A percentile compares a stretch with the other conserved stretches of the same genome.
Conservation (phyloP, 1,284 basidiomycete genomes). For the Malassezia psittaci region DNA sequence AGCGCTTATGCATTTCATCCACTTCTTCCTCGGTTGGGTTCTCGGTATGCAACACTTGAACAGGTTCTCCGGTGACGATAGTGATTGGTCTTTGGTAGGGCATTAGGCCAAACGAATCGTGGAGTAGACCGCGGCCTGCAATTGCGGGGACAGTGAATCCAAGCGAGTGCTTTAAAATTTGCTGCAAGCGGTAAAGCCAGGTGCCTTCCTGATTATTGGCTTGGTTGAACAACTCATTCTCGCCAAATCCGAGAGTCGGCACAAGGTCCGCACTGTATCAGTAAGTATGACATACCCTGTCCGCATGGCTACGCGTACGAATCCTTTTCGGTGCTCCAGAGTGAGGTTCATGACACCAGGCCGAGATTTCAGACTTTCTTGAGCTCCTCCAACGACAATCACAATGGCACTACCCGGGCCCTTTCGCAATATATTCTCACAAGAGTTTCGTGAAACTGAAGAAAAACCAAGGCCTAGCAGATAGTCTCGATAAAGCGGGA, state of each 20-base stretch:
- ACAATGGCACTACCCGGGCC: slow-evolving; percentile 60
- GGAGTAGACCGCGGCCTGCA: slow-evolving; percentile 67
- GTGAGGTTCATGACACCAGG: slow-evolving; percentile 92
- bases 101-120: slow-evolving; percentile 62
- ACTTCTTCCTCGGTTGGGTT: slow-evolving; percentile 74
- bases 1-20: slow-evolving; percentile 66
- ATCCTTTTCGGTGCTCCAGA: slow-evolving; percentile 63
- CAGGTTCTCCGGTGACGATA: slow-evolving; percentile 78
- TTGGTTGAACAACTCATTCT: slow-evolving; percentile 97
- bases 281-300: slow-evolving; percentile 58
- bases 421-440: slow-evolving; percentile 67
- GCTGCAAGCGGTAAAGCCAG: slow-evolving; percentile 57
- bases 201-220: slow-evolving; percentile 89
- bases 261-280: slow-evolving; percentile 25
- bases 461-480: slow-evolving; percentile 66
- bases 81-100: slow-evolving; percentile 90
- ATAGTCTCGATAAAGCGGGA: slow-evolving; percentile 88
- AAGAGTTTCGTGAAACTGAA: slow-evolving; percentile 80
- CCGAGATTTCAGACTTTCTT: slow-evolving; percentile 81
- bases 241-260: slow-evolving; percentile 63
- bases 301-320: slow-evolving; percentile 91
- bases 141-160: slow-evolving; percentile 95
- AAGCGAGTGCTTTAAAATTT: slow-evolving; percentile 54
- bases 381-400: slow-evolving; percentile 92
- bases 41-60: slow-evolving; percentile 65